Percentiles rank a stretch among this genome's conserved stretches.
phyloP scores from a whole-genome alignment of 2,329 filamentous ascomycete genomes.

The Thelonectria olida region DNA sequence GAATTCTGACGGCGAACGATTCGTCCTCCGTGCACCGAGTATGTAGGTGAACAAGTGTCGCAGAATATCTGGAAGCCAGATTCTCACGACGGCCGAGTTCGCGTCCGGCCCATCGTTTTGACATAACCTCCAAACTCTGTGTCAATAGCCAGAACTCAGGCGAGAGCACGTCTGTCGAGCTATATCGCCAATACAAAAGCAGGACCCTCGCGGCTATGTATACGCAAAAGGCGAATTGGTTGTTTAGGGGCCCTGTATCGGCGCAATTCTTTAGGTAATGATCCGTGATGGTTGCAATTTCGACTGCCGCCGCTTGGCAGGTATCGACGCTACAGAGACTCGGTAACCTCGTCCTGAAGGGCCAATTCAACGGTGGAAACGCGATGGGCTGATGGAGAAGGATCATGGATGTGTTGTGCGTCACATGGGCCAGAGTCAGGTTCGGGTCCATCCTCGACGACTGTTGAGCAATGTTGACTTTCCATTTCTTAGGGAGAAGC shows the following conservation, averaged over 20 bases:
- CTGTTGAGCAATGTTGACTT: constrained; percentile 27
- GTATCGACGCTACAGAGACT: constrained; percentile 54
- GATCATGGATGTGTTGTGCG: constrained; percentile 57
- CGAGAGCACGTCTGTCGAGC: constrained; percentile 30
- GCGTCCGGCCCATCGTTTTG: constrained; percentile 34
- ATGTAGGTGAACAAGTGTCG: no score
- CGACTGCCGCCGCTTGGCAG: constrained; percentile 52
- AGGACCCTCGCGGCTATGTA: constrained; percentile 53
- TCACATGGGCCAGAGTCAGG: constrained; percentile 56
- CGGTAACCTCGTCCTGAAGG: constrained; percentile 47
- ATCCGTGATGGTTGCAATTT: constrained; percentile 53
- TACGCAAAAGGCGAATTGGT: constrained; percentile 54
- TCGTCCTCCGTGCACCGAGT: no score
- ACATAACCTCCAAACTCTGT: constrained; percentile 34
- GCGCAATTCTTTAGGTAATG: constrained; percentile 51
- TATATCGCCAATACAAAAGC: constrained; percentile 44
- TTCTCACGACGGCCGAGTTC: no score
- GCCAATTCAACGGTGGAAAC: constrained; percentile 49
- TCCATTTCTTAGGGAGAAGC: constrained; percentile 32
- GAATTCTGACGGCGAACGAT: no score
- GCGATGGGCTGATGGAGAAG: constrained; percentile 57
- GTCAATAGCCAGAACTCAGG: constrained; percentile 38
- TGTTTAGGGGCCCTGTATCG: constrained; percentile 38
- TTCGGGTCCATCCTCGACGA: constrained; percentile 55
- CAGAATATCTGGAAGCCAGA: no score